These are phyloP conservation scores for Chaetomium sp. DNA, from an alignment of 2,329 filamentous ascomycete genomes.

Conservation along the genomic window DNA sequence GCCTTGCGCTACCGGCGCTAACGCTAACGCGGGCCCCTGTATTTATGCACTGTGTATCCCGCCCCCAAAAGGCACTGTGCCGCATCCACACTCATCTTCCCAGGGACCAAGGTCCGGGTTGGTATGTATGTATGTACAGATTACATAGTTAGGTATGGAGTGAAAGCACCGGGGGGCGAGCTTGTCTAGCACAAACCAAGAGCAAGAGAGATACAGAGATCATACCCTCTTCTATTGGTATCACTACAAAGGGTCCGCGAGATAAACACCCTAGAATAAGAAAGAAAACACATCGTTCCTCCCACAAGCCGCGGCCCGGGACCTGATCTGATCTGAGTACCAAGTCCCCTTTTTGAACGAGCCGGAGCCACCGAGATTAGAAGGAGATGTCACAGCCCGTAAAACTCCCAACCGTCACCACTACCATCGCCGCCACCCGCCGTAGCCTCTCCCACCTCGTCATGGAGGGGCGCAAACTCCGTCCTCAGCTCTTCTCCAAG, in stretches of 20 bases:
- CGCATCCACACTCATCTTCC: not conserved
- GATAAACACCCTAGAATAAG: conserved; percentile 8
- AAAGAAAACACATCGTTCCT: conserved; percentile 14
- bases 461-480: conserved; percentile 55
- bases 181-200: not conserved
- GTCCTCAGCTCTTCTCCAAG: conserved; percentile 62
- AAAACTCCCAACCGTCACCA: conserved; percentile 66
- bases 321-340: not conserved
- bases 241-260: conserved; percentile 30
- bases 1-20: conserved; percentile 1
- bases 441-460: conserved; percentile 13
- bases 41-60: not conserved
- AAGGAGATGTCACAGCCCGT: conserved; percentile 53
- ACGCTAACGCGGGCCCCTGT: not conserved
- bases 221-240: conserved; percentile 32
- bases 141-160: no score
- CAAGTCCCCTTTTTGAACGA: not conserved
- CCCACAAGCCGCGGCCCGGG: not conserved
- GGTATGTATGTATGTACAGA: no score
- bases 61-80: not conserved
- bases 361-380: not conserved
- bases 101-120: no score
- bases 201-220: conserved; percentile 18
- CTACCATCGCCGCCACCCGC: conserved; percentile 30
- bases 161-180: no score